Percentiles rank a stretch among this genome's conserved stretches.
Evolutionary conservation across 768 basidiomycete species (phyloP).

Genomic region (Trametes maxima): DNA sequence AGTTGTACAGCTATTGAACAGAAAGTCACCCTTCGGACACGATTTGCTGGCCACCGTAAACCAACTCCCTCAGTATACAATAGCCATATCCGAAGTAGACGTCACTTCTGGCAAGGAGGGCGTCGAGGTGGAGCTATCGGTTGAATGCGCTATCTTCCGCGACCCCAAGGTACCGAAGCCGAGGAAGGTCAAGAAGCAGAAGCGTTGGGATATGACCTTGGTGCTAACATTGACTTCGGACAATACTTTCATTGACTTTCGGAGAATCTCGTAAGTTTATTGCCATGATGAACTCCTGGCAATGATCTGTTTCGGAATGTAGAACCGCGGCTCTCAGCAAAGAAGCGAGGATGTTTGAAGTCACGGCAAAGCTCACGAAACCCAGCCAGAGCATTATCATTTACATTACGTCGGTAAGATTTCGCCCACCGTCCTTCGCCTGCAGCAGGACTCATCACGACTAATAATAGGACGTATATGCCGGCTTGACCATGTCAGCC

Average conservation of each 20-base stretch:
- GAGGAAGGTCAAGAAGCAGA: conserved; percentile 49
- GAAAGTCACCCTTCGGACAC: conserved; percentile 72
- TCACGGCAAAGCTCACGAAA: conserved; percentile 63
- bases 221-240: conserved; percentile 81
- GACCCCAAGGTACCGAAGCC: conserved; percentile 27
- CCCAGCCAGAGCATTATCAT: conserved; percentile 73
- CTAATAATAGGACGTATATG: conserved; percentile 65
- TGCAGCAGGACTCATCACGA: background rate
- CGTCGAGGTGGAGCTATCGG: conserved; percentile 56
- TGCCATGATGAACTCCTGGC: background rate
- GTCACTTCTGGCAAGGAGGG: conserved; percentile 46
- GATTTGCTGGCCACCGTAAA: conserved; percentile 62
- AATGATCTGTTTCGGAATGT: background rate
- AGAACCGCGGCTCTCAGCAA: conserved; percentile 68
- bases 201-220: conserved; percentile 62
- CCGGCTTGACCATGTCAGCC: conserved; percentile 59
- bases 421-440: too few species aligned
- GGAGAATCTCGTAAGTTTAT: conserved; percentile 65
- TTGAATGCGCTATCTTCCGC: conserved; percentile 58
- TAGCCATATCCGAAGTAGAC: conserved; percentile 52
- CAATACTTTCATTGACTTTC: conserved; percentile 73
- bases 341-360: conserved; percentile 58
- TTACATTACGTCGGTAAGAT: conserved; percentile 61
- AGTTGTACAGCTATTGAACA: conserved; percentile 61
- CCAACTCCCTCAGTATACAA: conserved; percentile 66